Evolutionary conservation across 2,329 filamentous ascomycete species (phyloP), one percentile per base, ranked within the genome.

Genomic region (Penicillium sp.): DNA sequence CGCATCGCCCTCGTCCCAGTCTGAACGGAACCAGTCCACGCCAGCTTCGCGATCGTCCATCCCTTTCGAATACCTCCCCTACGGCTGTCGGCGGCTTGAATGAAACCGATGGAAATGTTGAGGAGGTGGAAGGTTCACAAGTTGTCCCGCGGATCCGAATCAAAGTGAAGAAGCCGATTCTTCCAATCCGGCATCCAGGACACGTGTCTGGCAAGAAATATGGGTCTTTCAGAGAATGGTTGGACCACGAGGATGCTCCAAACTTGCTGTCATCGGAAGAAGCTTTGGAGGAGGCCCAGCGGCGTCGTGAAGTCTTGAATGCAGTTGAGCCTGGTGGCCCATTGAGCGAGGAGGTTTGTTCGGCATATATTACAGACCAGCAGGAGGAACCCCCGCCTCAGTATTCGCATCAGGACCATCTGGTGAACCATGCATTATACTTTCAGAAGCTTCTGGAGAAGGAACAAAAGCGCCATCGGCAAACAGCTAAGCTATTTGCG

Each of bases 381-480:
- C 80, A 81, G 53, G 85, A 89, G 50, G 88, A 95, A 62, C 89
- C 89, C 0, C 82, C 84, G 0, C 80, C 82, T 46, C 90, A 94
- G 64, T 97, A 90, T 78, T 85, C 88, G n/a, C 91, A 95, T 61
- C 82, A 84, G 65, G 92, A 97, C 65, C 89, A 97, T 67, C 79
- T 97, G 47, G 79, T 88, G 41, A 86, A 86, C 42, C 92, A 95
- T 55, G 86, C 88, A 52, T 67, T 87, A 11, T 87, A 92, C 61
- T 92, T 97, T 62, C 85, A 89, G 43, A 88, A 85, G 63, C 78
- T 97, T 31, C 83, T 97, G 74, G 73, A 86, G 2, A 82, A 84
- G 51, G 94, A 99, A 69, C 88, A 91, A 61, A 83, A 83, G 56
- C 81, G 86, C 11, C 92, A 97, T 70, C 84, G 84, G 31, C 78